Evolutionary conservation across 129 eudicot species (phyloP).

Genomic region (Gnaphalium uliginosum): DNA sequence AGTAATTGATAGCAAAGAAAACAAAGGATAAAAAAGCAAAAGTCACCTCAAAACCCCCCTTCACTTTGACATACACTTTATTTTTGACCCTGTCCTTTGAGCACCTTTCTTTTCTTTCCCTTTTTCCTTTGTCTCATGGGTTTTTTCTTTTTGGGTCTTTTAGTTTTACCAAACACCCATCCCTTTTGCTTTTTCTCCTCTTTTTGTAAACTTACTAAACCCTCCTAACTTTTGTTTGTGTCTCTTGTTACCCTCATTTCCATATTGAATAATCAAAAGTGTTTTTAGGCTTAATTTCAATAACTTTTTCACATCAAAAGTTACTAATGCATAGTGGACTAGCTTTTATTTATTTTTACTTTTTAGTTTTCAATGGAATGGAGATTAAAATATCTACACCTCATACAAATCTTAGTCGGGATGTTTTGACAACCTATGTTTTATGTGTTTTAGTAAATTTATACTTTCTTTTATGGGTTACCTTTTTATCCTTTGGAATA

Average conservation of each 20-base stretch:
- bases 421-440: too few species aligned
- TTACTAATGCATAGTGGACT: conserved; percentile 28
- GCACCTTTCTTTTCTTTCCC: conserved; percentile 38
- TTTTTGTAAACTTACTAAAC: conserved; percentile 39
- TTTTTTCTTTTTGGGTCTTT: conserved; percentile 55
- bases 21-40: conserved; percentile 31
- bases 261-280: conserved; percentile 32
- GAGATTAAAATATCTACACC: background rate
- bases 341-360: conserved; percentile 17
- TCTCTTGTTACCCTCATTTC: conserved; percentile 30
- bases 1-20: background rate
- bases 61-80: conserved; percentile 44
- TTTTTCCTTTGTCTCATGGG: conserved; percentile 42
- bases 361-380: background rate
- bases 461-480: background rate
- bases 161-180: conserved; percentile 34
- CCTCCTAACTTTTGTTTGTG: conserved; percentile 23
- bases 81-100: conserved; percentile 45
- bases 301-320: conserved; percentile 25
- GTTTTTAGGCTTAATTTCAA: conserved; percentile 23
- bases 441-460: background rate
- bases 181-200: conserved; percentile 33
- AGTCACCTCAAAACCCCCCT: conserved; percentile 44
- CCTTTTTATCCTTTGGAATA: background rate
- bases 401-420: too few species aligned